phyloP scores from a whole-genome alignment of 2,329 filamentous ascomycete species.

The Furcasterigmium furcatum region DNA sequence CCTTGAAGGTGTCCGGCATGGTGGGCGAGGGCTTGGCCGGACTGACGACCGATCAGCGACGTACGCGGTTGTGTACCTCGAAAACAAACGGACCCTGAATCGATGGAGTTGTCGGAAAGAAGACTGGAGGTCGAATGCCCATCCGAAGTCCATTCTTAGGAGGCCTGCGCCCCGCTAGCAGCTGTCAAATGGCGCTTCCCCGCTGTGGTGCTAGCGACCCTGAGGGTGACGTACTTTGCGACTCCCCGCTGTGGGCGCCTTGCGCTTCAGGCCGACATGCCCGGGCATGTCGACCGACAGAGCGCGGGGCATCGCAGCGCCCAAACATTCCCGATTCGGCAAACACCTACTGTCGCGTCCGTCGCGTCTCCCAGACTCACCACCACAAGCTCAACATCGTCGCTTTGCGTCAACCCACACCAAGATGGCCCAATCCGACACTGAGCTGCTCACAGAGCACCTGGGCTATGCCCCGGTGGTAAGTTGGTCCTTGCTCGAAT shows the following conservation, averaged over 20 bases:
- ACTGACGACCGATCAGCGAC: not conserved
- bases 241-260: not conserved
- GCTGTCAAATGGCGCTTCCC: not conserved
- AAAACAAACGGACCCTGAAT: slow-evolving; percentile 7
- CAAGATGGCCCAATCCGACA: slow-evolving; percentile 35
- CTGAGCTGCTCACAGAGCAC: slow-evolving; percentile 85
- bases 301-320: not conserved
- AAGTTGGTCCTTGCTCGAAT: too few relatives aligned
- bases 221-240: too few relatives aligned
- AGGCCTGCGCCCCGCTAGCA: too few relatives aligned
- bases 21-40: not conserved
- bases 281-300: too few relatives aligned
- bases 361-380: not conserved
- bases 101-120: slow-evolving; percentile 6
- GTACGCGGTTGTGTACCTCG: slow-evolving; percentile 1
- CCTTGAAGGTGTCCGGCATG: slow-evolving; percentile 43
- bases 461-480: slow-evolving; percentile 92
- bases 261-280: not conserved
- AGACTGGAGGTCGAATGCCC: not conserved
- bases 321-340: too few relatives aligned
- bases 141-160: not conserved
- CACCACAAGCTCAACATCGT: not conserved
- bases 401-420: not conserved
- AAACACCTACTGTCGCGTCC: too few relatives aligned
- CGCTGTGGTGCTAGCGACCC: not conserved